These are phyloP conservation scores for Amborella trichopoda DNA, from an alignment of 164 flowering plant genomes.

Conservation along the genomic window DNA sequence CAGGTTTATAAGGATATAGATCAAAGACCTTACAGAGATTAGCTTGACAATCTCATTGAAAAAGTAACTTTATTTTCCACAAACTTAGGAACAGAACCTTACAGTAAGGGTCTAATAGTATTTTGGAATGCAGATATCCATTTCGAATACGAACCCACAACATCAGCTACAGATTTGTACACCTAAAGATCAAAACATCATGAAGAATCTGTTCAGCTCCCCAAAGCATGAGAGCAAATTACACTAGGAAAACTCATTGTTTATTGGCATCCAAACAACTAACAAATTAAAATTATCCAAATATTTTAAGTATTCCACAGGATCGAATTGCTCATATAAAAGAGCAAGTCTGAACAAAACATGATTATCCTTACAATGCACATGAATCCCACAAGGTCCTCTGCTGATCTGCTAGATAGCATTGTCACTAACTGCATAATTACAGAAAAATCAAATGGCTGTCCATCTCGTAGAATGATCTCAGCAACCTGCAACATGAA, in stretches of 20 bases:
- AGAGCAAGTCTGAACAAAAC: too few relatives aligned
- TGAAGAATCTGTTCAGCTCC: too few relatives aligned
- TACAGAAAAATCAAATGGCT: conserved; percentile 51
- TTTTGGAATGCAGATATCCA: conserved; percentile 51
- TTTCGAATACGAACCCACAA: conserved; percentile 80
- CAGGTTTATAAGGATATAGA: too few relatives aligned
- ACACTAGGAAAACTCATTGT: too few relatives aligned
- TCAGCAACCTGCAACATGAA: conserved; percentile 65
- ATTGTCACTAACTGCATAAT: conserved; percentile 62
- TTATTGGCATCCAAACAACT: too few relatives aligned
- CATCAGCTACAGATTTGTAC: conserved; percentile 71
- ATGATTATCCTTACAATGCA: conserved; percentile 51
- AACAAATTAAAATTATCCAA: too few relatives aligned
- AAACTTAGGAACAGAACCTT: conserved; percentile 20
- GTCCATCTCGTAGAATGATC: conserved; percentile 50
- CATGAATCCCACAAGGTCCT: conserved; percentile 68
- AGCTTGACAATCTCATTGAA: too few relatives aligned
- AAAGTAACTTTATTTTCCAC: too few relatives aligned
- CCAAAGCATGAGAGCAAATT: too few relatives aligned
- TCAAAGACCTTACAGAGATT: too few relatives aligned
- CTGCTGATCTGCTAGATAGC: conserved; percentile 33
- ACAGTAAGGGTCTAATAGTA: conserved; percentile 56
- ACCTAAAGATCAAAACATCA: conserved; percentile 32
- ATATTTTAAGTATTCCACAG: too few relatives aligned
- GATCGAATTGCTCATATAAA: too few relatives aligned